Conservation (phyloP, 2,329 filamentous ascomycete species). For the Aspergillus jensenii region DNA sequence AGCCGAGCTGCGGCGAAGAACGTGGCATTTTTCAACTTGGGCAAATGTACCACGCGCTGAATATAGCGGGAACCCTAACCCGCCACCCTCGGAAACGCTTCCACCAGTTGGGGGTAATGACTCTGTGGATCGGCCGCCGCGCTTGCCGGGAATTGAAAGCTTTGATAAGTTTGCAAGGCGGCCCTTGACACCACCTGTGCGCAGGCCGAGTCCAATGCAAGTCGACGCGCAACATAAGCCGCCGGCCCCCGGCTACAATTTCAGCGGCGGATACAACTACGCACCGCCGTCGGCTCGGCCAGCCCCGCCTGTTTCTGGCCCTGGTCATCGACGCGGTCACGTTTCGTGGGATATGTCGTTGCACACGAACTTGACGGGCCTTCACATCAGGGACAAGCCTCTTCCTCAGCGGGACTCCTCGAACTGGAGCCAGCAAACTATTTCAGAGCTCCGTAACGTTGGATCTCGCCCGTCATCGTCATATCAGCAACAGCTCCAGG, state of each 20-base stretch:
- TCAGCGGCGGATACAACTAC: conserved; percentile 38
- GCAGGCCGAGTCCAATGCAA: conserved; percentile 74
- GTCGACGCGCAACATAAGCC: conserved; percentile 57
- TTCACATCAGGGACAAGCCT: conserved; percentile 41
- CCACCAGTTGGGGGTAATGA: conserved; percentile 56
- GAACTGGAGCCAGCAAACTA: conserved; percentile 46
- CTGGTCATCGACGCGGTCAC: conserved; percentile 46
- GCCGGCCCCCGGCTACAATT: conserved; percentile 29
- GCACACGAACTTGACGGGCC: conserved; percentile 44
- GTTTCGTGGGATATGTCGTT: conserved; percentile 51
- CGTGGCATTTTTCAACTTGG: conserved; percentile 77
- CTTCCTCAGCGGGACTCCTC: conserved; percentile 36
- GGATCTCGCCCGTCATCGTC: conserved; percentile 36
- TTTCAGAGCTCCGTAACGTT: conserved; percentile 42
- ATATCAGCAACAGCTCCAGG: conserved; percentile 33
- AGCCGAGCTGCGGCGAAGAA: conserved; percentile 77
- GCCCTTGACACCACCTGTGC: conserved; percentile 62
- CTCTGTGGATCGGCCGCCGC: conserved; percentile 58
- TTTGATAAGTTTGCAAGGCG: conserved; percentile 72
- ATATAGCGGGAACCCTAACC: conserved; percentile 65
- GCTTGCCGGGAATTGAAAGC: conserved; percentile 86
- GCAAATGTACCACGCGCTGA: conserved; percentile 64
- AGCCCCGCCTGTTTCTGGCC: conserved; percentile 43
- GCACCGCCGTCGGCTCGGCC: conserved; percentile 35
- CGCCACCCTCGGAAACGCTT: conserved; percentile 67